Conservation (phyloP, 305 asterid genomes). For the Withania somnifera region DNA sequence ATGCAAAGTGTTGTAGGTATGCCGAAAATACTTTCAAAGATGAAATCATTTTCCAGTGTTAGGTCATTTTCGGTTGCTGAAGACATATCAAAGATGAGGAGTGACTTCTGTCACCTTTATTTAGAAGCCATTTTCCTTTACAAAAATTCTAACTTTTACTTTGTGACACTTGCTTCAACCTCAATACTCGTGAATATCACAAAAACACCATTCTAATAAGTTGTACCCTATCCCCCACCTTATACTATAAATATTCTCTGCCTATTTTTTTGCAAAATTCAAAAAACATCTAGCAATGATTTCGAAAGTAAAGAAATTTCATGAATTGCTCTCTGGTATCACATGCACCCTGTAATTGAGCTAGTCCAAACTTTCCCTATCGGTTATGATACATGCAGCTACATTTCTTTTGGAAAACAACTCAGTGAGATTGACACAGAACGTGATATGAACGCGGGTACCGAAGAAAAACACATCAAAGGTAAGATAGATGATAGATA, state of each 20-base stretch:
- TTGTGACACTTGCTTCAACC: not conserved
- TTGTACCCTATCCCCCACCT: not conserved
- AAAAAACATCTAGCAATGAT: not conserved
- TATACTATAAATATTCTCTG: not conserved
- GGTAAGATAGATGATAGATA: no score
- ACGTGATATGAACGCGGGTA: no score
- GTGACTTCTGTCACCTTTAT: not conserved
- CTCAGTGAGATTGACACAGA: not conserved
- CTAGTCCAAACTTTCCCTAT: not conserved
- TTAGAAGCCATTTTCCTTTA: not conserved
- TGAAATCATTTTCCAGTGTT: not conserved
- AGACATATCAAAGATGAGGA: not conserved
- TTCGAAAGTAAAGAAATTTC: not conserved
- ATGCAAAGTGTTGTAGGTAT: not conserved
- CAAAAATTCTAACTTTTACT: not conserved
- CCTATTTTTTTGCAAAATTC: not conserved
- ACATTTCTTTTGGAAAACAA: not conserved
- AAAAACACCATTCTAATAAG: not conserved
- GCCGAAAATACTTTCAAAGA: not conserved
- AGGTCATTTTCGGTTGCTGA: not conserved
- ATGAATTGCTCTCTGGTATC: not conserved
- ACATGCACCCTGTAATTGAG: not conserved
- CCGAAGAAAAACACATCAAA: no score
- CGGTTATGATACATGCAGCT: not conserved
- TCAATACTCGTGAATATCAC: not conserved